Base-by-base conservation (phyloP, 805 yeast species). In the Candida pseudofarinosa region DNA sequence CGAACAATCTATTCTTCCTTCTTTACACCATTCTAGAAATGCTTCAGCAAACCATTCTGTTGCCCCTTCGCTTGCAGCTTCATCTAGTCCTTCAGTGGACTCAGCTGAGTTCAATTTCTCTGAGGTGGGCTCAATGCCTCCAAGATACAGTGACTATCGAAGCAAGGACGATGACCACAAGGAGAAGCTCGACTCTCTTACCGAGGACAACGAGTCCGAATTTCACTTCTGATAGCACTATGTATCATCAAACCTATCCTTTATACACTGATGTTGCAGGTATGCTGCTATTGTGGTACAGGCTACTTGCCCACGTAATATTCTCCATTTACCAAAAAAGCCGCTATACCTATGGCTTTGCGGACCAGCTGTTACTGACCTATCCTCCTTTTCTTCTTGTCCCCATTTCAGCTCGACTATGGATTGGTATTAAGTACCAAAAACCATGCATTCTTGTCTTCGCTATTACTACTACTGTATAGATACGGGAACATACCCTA, bases 1-100 rank as follows among this genome's bases (percentile, higher is more conserved):
- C 3, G 71, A 69, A 43, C 74, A 67, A 46, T 58, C 71, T 19
- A 52, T 55, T 48, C 58, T 58, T 37, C 63, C 60, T 4, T 61
- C 69, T 1, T 65, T 59, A 19, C 54, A 19, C 44, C 43, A 20
- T 50, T 38, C 35, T 6, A 15, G 38, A 35, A 13, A 8, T 7
- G 17, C 8, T 10, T 37, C 32, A 20, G 20, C 32, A 5, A 13
- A 6, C 15, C 20, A 16, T 10, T 15, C 37, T 15, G 12, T 19
- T 13, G 26, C 26, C 17, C 40, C 40, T 20, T 30, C 40, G 10
- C 26, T 17, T 7, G 23, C 30, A 13, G 23, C 26, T 15, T 28
- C 35, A 5, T 15, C 13, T n/a, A 44, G 14, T 7, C 3, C 20
- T 3, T 18, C 48, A 4, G 53, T 45, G 3, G 42, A 40, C 18